Percentiles rank a stretch among this genome's conserved stretches.
These are phyloP conservation scores for Actinomortierella wolfii DNA, from an alignment of 371 early-diverging fungal species.

Conservation along the genomic window DNA sequence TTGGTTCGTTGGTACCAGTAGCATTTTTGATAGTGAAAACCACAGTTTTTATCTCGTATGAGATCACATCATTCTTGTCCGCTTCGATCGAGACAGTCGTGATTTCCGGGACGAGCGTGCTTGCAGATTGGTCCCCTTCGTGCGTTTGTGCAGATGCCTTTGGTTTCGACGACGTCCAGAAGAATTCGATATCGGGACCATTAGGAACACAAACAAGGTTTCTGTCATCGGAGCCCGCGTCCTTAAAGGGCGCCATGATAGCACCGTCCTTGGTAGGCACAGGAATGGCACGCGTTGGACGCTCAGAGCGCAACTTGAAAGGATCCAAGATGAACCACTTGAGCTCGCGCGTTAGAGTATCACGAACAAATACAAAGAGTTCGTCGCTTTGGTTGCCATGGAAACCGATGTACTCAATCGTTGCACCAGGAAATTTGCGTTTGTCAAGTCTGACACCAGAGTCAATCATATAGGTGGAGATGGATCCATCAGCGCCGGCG, in stretches of 20 bases:
- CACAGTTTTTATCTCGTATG: constrained; percentile 6
- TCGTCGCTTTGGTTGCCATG: constrained; percentile 26
- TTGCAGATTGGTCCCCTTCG: constrained; percentile 12
- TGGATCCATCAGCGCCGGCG: constrained; percentile 38
- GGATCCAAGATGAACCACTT: constrained; percentile 28
- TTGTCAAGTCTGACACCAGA: constrained; percentile 46
- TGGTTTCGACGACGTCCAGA: constrained; percentile 6
- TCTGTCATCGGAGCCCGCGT: constrained; percentile 20
- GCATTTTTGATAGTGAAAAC: no score
- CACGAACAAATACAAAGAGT: constrained; percentile 32
- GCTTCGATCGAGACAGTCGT: constrained; percentile 10
- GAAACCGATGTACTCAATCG: constrained; percentile 38
- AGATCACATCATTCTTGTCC: constrained; percentile 10
- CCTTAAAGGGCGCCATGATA: constrained; percentile 24
- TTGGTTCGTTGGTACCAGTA: no score
- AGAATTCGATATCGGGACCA: constrained; percentile 31
- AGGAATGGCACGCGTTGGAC: constrained; percentile 16
- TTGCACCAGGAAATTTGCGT: constrained; percentile 40
- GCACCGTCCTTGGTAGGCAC: constrained; percentile 28
- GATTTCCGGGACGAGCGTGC: constrained; percentile 16
- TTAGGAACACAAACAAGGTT: constrained; percentile 34
- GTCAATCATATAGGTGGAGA: constrained; percentile 40
- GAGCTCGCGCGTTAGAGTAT: constrained; percentile 28
- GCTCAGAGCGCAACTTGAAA: constrained; percentile 36
- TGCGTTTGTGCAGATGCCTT: no score